A percentile compares a stretch with the other conserved stretches of the same genome.
Evolutionary conservation across 2,329 filamentous ascomycete genomes (phyloP).

Genomic region (Cladophialophora immunda): DNA sequence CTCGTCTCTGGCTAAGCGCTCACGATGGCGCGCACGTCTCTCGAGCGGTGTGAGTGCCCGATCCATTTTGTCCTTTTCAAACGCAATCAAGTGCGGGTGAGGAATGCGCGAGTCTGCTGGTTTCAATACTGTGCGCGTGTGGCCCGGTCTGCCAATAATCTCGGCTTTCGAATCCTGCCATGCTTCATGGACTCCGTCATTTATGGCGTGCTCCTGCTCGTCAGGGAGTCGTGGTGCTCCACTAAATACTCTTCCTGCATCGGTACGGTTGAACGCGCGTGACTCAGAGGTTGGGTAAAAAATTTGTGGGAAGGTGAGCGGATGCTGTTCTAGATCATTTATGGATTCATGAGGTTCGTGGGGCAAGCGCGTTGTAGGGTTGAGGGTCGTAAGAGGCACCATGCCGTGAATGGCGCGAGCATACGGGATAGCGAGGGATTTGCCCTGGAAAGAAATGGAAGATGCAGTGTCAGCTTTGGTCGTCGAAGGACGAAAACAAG

Average conservation of each 20-base stretch:
- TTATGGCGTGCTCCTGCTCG: constrained; percentile 47
- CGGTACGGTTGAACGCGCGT: constrained; percentile 70
- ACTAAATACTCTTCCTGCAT: constrained; percentile 69
- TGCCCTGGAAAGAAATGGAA: constrained; percentile 65
- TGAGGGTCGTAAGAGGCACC: constrained; percentile 74
- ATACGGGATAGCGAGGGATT: constrained; percentile 79
- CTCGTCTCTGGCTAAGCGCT: constrained; percentile 53
- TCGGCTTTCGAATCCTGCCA: constrained; percentile 46
- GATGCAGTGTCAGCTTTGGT: constrained; percentile 11
- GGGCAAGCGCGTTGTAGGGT: constrained; percentile 48
- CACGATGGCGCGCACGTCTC: constrained; percentile 51
- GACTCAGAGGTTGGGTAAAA: constrained; percentile 72
- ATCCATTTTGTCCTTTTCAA: constrained; percentile 55
- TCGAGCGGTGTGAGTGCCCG: constrained; percentile 49
- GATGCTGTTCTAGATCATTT: constrained; percentile 70
- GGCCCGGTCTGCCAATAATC: constrained; percentile 52
- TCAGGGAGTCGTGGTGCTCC: constrained; percentile 51
- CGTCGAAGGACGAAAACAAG: neutral
- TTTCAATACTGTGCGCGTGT: constrained; percentile 61
- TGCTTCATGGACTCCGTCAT: constrained; percentile 41
- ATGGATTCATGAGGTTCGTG: constrained; percentile 64
- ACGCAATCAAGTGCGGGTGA: constrained; percentile 66
- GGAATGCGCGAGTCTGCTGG: constrained; percentile 71
- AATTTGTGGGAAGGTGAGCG: constrained; percentile 62
- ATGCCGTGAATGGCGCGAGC: constrained; percentile 77